Base-by-base conservation (phyloP, 2,329 filamentous ascomycete species). In the Ustulina deusta region DNA sequence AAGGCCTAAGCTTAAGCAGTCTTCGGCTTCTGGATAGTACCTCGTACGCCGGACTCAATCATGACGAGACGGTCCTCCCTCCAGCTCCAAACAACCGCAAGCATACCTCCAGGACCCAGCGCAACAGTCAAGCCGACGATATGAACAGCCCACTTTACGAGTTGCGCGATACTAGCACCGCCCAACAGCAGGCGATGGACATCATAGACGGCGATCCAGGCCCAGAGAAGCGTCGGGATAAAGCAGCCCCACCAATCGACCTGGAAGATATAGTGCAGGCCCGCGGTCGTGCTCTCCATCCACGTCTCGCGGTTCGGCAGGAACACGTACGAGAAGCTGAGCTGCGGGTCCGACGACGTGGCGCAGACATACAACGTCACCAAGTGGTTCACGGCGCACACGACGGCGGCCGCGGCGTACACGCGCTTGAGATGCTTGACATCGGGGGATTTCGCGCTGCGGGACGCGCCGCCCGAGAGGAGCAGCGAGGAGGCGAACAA, bases 221-320 rank as follows among this genome's bases (percentile, higher is more conserved):
- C 69, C 74, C 74, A 77, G 20, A 75, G 55, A 2, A 77, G 69
- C 59, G 74, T 65, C 2, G 74, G 64, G 38, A 59, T 49, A 62
- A 69, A 74, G 49, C 73, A 72, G 40, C 74, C 73, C 66, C 70
- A 74, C 68, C 70, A 72, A 64, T 78, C 76, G 36, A 73, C 36
- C 69, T 76, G 74, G 71, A 77, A 77, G 69, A 76, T 75, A 20
- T 75, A 78, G 57, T 78, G 75, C 57, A 77, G 61, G 15, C 74
- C 75, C 10, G 68, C 59, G 25, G 69, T 69, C 27, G 73, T 73
- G 66, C 62, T 72, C 2, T 69, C 68, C 38, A 64, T 68, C 74
- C 71, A 72, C 0, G 55, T 48, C 5, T 29, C 42, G 22, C 66
- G 60, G 52, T 69, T 61, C 15, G 76, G 76, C 13, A 75, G 38